Evolutionary conservation across 192 early-diverging fungal genomes (phyloP).

Genomic region (Umbelopsis isabellina): DNA sequence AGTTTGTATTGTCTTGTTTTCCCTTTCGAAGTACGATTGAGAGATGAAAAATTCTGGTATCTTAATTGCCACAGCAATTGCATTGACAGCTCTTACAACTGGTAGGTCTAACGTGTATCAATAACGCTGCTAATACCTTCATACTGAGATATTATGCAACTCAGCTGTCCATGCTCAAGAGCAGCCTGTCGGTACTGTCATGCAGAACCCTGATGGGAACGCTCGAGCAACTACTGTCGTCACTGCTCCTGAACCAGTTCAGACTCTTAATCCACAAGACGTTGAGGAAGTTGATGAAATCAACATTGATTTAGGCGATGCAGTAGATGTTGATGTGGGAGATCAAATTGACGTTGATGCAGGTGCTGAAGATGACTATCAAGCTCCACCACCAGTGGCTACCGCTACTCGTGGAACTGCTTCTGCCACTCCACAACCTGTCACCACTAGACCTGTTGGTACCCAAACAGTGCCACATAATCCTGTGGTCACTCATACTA

Average conservation of each 20-base stretch:
- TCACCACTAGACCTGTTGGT: too few species aligned
- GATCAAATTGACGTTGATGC: neutral
- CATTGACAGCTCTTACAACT: neutral
- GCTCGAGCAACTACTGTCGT: too few species aligned
- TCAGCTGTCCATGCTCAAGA: too few species aligned
- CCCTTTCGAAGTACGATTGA: neutral
- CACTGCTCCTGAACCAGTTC: too few species aligned
- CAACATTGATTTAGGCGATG: too few species aligned
- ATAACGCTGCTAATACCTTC: neutral
- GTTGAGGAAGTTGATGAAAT: neutral
- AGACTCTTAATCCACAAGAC: neutral
- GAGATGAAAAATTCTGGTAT: constrained; percentile 13
- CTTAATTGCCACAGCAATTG: constrained; percentile 4
- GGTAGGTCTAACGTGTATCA: neutral
- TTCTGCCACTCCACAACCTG: neutral
- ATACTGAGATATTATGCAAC: neutral
- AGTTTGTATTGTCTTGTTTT: neutral
- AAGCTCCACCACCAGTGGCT: neutral
- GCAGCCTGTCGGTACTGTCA: too few species aligned
- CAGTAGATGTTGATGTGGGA: neutral
- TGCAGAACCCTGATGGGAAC: too few species aligned
- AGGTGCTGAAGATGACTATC: neutral
- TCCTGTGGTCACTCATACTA: too few species aligned
- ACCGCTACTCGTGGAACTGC: neutral
- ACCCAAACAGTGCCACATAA: too few species aligned